phyloP scores from a whole-genome alignment of 2,329 filamentous ascomycete genomes.

The Calycina herbarum region DNA sequence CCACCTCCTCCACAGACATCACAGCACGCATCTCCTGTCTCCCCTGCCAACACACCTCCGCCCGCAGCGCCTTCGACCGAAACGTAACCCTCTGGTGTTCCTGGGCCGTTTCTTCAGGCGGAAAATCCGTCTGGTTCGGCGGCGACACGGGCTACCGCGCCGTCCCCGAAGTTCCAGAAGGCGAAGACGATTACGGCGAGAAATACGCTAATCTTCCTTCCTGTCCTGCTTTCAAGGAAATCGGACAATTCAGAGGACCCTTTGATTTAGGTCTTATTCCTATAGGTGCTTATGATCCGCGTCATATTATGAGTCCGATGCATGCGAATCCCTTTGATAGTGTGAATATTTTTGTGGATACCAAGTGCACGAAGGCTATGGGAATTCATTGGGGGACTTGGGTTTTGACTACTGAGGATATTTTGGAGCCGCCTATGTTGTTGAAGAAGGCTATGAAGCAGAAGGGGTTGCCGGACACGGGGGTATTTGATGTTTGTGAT shows the following conservation, averaged over 20 bases:
- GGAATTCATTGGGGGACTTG: conserved; percentile 92
- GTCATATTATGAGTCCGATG: conserved; percentile 71
- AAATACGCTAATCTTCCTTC: conserved; percentile 67
- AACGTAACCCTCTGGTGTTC: conserved; percentile 81
- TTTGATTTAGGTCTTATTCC: conserved; percentile 91
- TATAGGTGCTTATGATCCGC: conserved; percentile 81
- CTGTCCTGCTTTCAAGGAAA: conserved; percentile 82
- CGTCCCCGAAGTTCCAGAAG: conserved; percentile 62
- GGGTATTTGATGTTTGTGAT: conserved; percentile 19
- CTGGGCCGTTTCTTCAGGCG: conserved; percentile 74
- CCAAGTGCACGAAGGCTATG: conserved; percentile 71
- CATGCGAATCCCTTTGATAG: conserved; percentile 83
- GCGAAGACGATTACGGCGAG: conserved; percentile 67
- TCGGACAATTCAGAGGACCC: conserved; percentile 76
- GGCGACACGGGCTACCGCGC: conserved; percentile 87
- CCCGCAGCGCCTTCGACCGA: conserved; percentile 63
- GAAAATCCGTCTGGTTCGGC: conserved; percentile 80
- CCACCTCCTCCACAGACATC: conserved; percentile 50
- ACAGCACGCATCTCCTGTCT: conserved; percentile 72
- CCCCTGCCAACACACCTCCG: conserved; percentile 79
- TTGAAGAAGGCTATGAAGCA: conserved; percentile 69
- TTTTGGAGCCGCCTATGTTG: conserved; percentile 74
- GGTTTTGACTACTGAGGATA: conserved; percentile 76
- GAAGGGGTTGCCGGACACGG: conserved; percentile 60
- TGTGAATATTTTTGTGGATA: conserved; percentile 86